A percentile compares a stretch with the other conserved stretches of the same genome.
Conservation (phyloP, 2,329 filamentous ascomycete genomes). For the Penicillium freii region DNA sequence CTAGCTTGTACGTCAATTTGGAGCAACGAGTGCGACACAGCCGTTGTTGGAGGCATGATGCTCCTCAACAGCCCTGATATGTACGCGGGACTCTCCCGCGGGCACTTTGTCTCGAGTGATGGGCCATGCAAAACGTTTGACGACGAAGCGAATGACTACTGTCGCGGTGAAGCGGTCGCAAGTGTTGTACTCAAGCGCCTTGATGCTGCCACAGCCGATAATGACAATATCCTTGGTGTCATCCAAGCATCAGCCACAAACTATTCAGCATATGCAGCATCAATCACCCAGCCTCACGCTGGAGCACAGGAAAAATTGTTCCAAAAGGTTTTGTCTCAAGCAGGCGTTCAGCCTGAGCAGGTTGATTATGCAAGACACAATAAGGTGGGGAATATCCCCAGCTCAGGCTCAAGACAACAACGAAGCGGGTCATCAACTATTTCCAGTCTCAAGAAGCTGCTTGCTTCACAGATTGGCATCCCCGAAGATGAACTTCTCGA, state of each 20-base stretch:
- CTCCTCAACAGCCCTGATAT: constrained; percentile 72
- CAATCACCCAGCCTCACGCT: constrained; percentile 44
- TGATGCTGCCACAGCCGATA: constrained; percentile 50
- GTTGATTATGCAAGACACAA: constrained; percentile 28
- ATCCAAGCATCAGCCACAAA: constrained; percentile 46
- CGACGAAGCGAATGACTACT: constrained; percentile 53
- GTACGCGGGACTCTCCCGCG: constrained; percentile 67
- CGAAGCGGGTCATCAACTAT: too few relatives aligned
- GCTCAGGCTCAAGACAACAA: too few relatives aligned
- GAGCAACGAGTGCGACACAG: constrained; percentile 74
- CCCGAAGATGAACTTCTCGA: background rate
- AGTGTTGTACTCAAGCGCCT: constrained; percentile 53
- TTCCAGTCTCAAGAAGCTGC: background rate
- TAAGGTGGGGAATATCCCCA: too few relatives aligned
- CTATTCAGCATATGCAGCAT: constrained; percentile 46
- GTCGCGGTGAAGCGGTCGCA: constrained; percentile 51
- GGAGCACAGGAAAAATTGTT: constrained; percentile 39
- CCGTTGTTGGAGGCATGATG: constrained; percentile 74
- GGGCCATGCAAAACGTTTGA: constrained; percentile 53
- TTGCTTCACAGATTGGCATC: background rate
- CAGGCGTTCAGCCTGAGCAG: constrained; percentile 37
- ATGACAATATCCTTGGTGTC: constrained; percentile 45
- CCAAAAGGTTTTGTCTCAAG: constrained; percentile 37
- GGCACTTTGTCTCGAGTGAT: constrained; percentile 28
- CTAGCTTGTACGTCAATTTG: constrained; percentile 69